Base-by-base conservation (phyloP, 2,329 filamentous ascomycete species). In the Epichloe sylvatica region DNA sequence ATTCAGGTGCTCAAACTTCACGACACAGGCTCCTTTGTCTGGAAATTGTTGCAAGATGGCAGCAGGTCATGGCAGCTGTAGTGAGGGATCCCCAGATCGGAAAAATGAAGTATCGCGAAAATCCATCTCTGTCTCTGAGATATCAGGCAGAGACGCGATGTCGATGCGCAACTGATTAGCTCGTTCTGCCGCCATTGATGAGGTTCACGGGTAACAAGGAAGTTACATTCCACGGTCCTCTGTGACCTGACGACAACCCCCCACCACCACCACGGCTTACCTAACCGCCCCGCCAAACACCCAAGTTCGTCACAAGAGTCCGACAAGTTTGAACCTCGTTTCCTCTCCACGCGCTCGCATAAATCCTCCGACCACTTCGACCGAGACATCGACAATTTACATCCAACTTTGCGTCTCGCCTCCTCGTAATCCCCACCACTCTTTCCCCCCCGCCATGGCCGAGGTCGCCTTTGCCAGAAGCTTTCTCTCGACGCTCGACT, bases 401-500 rank as follows among this genome's bases (percentile, higher is more conserved):
- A 30, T 11, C 3, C 0, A 1, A 30, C 30, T 30, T 4, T 11
- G 30, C 30, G 11, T 30, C 8, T 11, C 30, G 30, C 9, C 30
- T 30, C 30, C 30, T 30, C 30, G 11, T 4, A 9, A 30, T 30
- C 25, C 25, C 30, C 4, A 11, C 9, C 30, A 30, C 30, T 30
- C 30, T 30, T 30, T 2, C 47, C 2, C 19, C 19, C 12, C 41
- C 61, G 64, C 52, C 56, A 90, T 90, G 84, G 76, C 84, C n/a
- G 90, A 96, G 75, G 69, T 90, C 53, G 72, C 80, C 46, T 97
- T 96, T 66, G 84, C 88, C 58, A 88, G 85, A 68, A 75, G 80
- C 34, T 96, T 94, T 67, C 81, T 98, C 57, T 73, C 81, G 47
- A 77, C 80, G 21, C 78, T 97, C 54, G 88, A 94, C 68, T 78